phyloP scores from a whole-genome alignment of 768 basidiomycete species.

The Hypsizygus marmoreus region DNA sequence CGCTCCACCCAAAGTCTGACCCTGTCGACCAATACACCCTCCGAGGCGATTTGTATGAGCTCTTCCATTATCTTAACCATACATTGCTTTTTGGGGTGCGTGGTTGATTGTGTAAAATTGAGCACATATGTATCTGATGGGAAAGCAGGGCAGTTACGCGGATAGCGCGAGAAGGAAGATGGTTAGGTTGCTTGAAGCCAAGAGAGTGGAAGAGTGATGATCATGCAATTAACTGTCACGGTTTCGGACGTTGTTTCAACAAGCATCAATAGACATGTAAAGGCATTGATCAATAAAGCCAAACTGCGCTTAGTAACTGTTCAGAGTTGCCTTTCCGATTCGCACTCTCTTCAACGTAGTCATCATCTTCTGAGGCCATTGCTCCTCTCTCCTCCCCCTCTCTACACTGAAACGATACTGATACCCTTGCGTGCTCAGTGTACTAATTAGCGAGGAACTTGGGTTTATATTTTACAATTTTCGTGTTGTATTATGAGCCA shows the following conservation, averaged over 20 bases:
- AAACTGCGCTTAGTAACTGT: constrained; percentile 32
- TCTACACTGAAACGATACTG: not conserved
- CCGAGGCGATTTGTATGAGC: constrained; percentile 69
- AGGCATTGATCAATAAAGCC: constrained; percentile 26
- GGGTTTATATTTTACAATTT: not conserved
- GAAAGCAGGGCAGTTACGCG: constrained; percentile 51
- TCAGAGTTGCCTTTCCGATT: not conserved
- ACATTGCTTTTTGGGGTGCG: constrained; percentile 78
- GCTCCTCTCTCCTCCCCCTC: constrained; percentile 1
- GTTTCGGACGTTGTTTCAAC: constrained; percentile 1
- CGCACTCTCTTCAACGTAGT: not conserved
- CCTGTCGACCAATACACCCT: constrained; percentile 66
- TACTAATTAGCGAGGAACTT: too few species aligned
- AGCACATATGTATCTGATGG: not conserved
- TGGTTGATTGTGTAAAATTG: constrained; percentile 14
- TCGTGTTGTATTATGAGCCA: constrained; percentile 42
- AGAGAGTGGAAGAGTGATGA: constrained; percentile 8
- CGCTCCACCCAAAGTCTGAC: constrained; percentile 60
- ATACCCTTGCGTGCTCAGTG: not conserved
- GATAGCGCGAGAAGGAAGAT: constrained; percentile 53
- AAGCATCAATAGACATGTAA: constrained; percentile 10
- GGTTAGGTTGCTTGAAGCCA: constrained; percentile 26
- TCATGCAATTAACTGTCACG: not conserved
- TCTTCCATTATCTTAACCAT: constrained; percentile 85
- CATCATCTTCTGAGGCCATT: not conserved